These are phyloP conservation scores for Cyclanthera cordifolia DNA, from an alignment of 306 rosid species.

Conservation along the genomic window DNA sequence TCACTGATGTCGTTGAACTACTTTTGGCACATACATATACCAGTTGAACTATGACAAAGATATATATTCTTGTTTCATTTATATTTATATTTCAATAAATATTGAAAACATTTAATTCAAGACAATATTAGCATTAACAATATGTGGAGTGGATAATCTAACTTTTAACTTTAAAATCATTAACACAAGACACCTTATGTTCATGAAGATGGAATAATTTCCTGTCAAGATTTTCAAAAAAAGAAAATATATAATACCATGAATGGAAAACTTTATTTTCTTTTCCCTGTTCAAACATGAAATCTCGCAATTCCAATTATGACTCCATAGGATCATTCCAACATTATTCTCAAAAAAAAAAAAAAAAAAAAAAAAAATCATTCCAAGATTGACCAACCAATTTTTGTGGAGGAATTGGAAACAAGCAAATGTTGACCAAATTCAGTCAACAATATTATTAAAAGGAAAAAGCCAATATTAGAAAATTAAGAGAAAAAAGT, in stretches of 20 bases:
- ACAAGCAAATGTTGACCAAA: slow-evolving; percentile 2
- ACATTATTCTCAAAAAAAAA: too few species aligned
- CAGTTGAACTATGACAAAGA: too few species aligned
- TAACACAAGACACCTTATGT: too few species aligned
- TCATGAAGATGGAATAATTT: neutral
- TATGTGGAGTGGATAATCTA: too few species aligned
- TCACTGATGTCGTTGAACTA: too few species aligned
- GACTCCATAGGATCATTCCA: neutral
- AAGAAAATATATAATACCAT: neutral
- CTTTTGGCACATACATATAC: too few species aligned
- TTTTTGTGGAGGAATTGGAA: slow-evolving; percentile 3
- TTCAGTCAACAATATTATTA: neutral
- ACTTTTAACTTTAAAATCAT: too few species aligned
- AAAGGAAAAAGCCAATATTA: neutral
- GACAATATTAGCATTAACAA: too few species aligned
- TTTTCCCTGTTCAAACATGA: neutral
- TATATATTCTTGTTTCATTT: too few species aligned
- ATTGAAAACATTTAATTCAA: too few species aligned
- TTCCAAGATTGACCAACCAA: slow-evolving; percentile 3
- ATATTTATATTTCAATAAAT: too few species aligned
- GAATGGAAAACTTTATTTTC: neutral
- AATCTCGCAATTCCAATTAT: neutral
- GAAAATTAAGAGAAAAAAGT: neutral
- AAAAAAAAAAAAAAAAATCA: too few species aligned
- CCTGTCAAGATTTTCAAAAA: neutral